Percentiles rank a stretch among this genome's conserved stretches.
These are phyloP conservation scores for Pontederia paniculata DNA, from an alignment of 176 grass and related monocot species.

Conservation along the genomic window DNA sequence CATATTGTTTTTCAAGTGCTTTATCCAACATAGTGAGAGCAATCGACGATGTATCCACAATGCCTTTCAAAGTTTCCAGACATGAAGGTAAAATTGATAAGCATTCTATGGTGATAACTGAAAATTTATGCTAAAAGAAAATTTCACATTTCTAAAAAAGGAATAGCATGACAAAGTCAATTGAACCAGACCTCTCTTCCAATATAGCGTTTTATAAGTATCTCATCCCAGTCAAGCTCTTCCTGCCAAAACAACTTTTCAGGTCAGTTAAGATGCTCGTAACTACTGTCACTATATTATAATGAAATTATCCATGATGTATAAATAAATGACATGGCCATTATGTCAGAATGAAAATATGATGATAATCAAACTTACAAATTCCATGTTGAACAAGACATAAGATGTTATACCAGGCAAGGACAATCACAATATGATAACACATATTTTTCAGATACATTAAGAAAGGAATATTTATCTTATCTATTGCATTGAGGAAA, in stretches of 20 bases:
- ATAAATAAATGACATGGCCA: no score
- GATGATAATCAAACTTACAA: no score
- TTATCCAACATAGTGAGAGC: constrained; percentile 60
- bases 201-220: constrained; percentile 60
- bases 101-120: not conserved
- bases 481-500: no score
- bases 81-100: not conserved
- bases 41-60: constrained; percentile 84
- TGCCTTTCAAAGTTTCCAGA: constrained; percentile 24
- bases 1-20: constrained; percentile 15
- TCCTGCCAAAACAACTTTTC: constrained; percentile 29
- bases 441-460: no score
- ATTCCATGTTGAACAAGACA: no score
- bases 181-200: constrained; percentile 65
- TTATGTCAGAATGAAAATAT: no score
- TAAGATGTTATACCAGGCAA: no score
- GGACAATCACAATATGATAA: no score
- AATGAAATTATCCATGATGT: no score
- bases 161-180: not conserved
- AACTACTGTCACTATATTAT: no score
- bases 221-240: constrained; percentile 62
- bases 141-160: not conserved
- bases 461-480: no score
- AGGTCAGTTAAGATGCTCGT: no score
- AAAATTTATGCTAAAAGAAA: not conserved